These are phyloP conservation scores for Peronosclerospora sorghi DNA, from an alignment of 352 stramenopile species.

Conservation along the genomic window DNA sequence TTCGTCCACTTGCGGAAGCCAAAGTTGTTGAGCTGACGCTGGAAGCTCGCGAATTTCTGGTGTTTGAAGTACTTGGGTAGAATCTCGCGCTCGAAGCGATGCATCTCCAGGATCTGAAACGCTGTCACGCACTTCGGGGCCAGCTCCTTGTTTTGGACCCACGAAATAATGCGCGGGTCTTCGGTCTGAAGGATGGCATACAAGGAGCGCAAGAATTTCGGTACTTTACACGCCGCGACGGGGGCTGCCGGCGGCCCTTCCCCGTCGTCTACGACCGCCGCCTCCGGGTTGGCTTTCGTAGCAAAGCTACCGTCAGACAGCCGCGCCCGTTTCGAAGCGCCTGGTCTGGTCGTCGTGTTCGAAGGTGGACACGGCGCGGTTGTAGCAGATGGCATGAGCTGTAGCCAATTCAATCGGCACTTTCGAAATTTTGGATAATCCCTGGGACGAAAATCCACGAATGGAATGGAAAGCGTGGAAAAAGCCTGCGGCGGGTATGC, in stretches of 20 bases:
- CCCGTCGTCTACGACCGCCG: not conserved
- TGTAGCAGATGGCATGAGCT: conserved; percentile 14
- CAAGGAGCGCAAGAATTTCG: conserved; percentile 74
- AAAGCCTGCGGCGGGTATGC: conserved; percentile 3
- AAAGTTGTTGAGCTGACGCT: conserved; percentile 90
- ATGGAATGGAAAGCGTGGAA: conserved; percentile 15
- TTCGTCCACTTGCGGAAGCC: conserved; percentile 84
- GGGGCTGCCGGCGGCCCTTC: conserved; percentile 3
- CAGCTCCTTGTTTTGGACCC: conserved; percentile 60
- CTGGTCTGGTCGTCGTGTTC: conserved; percentile 1
- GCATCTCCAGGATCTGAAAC: conserved; percentile 71
- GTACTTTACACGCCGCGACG: conserved; percentile 39
- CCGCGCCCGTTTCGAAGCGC: conserved; percentile 5
- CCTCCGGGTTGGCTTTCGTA: conserved; percentile 1
- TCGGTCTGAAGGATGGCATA: conserved; percentile 74
- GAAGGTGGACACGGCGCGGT: conserved; percentile 12
- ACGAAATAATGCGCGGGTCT: conserved; percentile 52
- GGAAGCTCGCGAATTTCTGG: conserved; percentile 86
- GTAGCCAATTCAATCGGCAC: too few species aligned
- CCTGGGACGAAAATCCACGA: conserved; percentile 18
- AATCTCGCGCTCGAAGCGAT: conserved; percentile 78
- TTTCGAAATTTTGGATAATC: conserved; percentile 11
- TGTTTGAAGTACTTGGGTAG: conserved; percentile 91
- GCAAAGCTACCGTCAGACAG: not conserved
- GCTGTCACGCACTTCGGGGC: conserved; percentile 42